A percentile compares a stretch with the other conserved stretches of the same genome.
Conservation (phyloP, 2,329 filamentous ascomycete species). For the Exophiala phaeomuriformis region DNA sequence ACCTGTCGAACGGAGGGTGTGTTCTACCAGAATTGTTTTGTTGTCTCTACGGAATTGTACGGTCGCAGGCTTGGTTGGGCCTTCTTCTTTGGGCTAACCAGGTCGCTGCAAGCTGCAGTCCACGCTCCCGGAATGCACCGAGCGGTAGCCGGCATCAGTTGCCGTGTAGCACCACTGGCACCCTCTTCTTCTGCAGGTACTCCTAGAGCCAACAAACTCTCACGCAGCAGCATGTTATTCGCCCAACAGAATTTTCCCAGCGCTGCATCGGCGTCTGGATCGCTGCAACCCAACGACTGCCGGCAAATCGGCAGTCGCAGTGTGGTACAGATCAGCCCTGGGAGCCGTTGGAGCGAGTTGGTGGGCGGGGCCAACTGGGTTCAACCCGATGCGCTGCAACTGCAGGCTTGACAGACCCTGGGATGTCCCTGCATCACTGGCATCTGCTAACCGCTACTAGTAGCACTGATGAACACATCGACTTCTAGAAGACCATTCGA, state of each 20-base stretch:
- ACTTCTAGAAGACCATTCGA: constrained; percentile 2
- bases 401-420: constrained; percentile 19
- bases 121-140: not conserved
- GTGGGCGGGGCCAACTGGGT: not conserved
- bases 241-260: constrained; percentile 12
- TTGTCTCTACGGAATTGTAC: not conserved
- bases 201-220: not conserved
- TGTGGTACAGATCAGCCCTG: too few species aligned
- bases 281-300: constrained; percentile 1
- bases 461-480: not conserved
- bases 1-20: not conserved
- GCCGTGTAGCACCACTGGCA: not conserved
- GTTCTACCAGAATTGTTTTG: not conserved
- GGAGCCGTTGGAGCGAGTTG: not conserved
- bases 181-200: not conserved
- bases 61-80: not conserved
- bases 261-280: constrained; percentile 12
- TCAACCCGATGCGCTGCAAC: constrained; percentile 10
- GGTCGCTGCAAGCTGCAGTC: not conserved
- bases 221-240: not conserved
- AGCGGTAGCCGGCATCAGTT: constrained; percentile 1
- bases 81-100: not conserved
- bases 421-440: not conserved
- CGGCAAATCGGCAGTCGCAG: too few species aligned
- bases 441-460: not conserved